These are phyloP conservation scores for Rhynchospora pubera DNA, from an alignment of 176 grass and related monocot species.

Conservation along the genomic window DNA sequence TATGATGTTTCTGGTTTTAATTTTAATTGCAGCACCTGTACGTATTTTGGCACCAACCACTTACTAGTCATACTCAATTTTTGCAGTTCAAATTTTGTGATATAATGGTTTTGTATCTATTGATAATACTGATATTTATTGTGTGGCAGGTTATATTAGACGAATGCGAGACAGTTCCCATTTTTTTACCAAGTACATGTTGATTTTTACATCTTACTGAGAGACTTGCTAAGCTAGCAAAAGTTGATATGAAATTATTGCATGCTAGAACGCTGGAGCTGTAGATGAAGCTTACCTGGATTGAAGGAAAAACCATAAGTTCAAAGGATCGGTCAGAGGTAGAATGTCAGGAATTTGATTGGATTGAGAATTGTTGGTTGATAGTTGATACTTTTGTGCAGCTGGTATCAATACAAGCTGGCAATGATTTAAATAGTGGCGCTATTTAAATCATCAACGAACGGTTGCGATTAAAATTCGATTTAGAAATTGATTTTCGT, in stretches of 20 bases:
- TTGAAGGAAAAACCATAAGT: slow-evolving; percentile 48
- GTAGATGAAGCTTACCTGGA: slow-evolving; percentile 65
- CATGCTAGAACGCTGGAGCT: slow-evolving; percentile 58
- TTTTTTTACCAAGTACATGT: too few species aligned
- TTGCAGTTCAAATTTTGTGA: neutral
- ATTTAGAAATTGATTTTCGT: too few species aligned
- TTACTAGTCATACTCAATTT: neutral
- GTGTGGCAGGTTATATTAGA: slow-evolving; percentile 49
- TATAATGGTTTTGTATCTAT: neutral
- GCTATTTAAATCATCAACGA: too few species aligned
- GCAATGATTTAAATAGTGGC: neutral
- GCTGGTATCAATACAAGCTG: neutral
- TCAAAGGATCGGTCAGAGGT: neutral
- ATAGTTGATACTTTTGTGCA: neutral
- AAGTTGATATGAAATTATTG: slow-evolving; percentile 62
- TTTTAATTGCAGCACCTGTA: neutral
- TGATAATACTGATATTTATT: neutral
- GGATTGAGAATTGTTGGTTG: slow-evolving; percentile 1
- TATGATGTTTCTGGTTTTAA: neutral
- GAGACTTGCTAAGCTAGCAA: slow-evolving; percentile 64
- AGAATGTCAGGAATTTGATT: slow-evolving; percentile 8
- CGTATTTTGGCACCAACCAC: neutral
- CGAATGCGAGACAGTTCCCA: slow-evolving; percentile 37
- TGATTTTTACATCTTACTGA: slow-evolving; percentile 86
- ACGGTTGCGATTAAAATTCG: too few species aligned